phyloP scores from a whole-genome alignment of 2,329 filamentous ascomycete genomes.

The Basipetospora sp. region DNA sequence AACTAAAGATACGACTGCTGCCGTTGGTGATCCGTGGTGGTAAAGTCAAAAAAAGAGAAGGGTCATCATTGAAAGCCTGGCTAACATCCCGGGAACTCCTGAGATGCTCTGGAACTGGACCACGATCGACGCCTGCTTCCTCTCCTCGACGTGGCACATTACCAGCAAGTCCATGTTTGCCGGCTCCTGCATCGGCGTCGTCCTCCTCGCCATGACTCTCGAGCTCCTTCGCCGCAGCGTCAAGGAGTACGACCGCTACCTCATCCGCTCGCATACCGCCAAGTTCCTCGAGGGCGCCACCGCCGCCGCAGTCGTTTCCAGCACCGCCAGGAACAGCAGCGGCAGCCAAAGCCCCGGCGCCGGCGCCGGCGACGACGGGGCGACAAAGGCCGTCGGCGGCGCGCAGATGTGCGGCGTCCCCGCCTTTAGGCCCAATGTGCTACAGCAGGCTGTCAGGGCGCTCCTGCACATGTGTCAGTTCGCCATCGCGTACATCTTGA shows the following conservation, averaged over 20 bases:
- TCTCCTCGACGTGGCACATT: conserved; percentile 55
- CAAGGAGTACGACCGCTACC: conserved; percentile 58
- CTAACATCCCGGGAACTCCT: conserved; percentile 1
- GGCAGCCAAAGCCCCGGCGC: conserved; percentile 11
- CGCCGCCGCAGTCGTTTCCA: conserved; percentile 8
- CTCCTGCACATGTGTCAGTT: conserved; percentile 57
- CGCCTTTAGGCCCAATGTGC: conserved; percentile 39
- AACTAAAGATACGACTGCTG: too few species aligned
- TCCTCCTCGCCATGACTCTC: conserved; percentile 57
- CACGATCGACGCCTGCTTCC: conserved; percentile 58
- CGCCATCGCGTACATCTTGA: conserved; percentile 62
- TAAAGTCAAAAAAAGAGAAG: background rate
- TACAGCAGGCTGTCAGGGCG: conserved; percentile 53
- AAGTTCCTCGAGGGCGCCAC: conserved; percentile 14
- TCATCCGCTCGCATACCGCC: conserved; percentile 34
- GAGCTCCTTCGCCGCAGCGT: conserved; percentile 56
- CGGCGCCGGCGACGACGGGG: background rate
- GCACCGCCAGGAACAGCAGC: conserved; percentile 9
- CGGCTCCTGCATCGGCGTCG: conserved; percentile 63
- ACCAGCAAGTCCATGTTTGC: conserved; percentile 58
- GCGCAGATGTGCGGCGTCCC: conserved; percentile 10
- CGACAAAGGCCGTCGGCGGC: too few species aligned
- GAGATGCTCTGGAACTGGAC: conserved; percentile 75
- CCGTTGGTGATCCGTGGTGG: too few species aligned
- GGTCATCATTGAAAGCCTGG: too few species aligned